Base-by-base conservation (phyloP, 2,329 filamentous ascomycete species). In the Rasamsonia emersonii region DNA sequence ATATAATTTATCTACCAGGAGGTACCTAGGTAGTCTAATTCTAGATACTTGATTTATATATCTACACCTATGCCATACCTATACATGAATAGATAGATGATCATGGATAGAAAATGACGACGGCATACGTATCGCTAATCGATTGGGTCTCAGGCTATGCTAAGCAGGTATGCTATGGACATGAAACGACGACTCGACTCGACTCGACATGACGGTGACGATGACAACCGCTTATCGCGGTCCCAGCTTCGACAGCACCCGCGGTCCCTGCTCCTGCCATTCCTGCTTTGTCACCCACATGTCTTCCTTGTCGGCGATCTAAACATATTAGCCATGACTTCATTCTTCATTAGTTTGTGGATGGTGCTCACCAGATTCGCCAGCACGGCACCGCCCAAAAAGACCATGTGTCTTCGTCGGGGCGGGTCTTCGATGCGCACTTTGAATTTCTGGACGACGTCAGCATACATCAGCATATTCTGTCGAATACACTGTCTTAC, bases 251-350 rank as follows among this genome's bases (percentile, higher is more conserved):
- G 93, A 85, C 54, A 98, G 64, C 39, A 83, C 79, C 36, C 82
- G 73, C 21, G 82, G 58, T 23, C 91, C 91, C 58, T 95, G 82
- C 65, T 98, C 91, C 53, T 91, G 75, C 91, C 91, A 98, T 64
- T 98, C 91, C 53, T 83, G 74, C 71, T 94, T 94, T 47, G 82
- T 83, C 53, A 98, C 88, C 91, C 91, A 98, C 91, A 96, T 96
- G 59, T 81, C 83, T 61, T 95, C 86, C 68, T 95, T 96, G 65
- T 96, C 88, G 27, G 91, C 88, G 82, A 98, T 96, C 71, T 75
- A 42, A 33, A 9, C 9, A n/a, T n/a, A n/a, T n/a, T n/a, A n/a
- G n/a, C n/a, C n/a, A n/a, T n/a, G n/a, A n/a, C n/a, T n/a, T n/a
- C n/a, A n/a, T n/a, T n/a, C n/a, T n/a, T 21, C 13, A 20, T 26